phyloP scores from a whole-genome alignment of 2,329 filamentous ascomycete species.

The Hypoxylon sp. region DNA sequence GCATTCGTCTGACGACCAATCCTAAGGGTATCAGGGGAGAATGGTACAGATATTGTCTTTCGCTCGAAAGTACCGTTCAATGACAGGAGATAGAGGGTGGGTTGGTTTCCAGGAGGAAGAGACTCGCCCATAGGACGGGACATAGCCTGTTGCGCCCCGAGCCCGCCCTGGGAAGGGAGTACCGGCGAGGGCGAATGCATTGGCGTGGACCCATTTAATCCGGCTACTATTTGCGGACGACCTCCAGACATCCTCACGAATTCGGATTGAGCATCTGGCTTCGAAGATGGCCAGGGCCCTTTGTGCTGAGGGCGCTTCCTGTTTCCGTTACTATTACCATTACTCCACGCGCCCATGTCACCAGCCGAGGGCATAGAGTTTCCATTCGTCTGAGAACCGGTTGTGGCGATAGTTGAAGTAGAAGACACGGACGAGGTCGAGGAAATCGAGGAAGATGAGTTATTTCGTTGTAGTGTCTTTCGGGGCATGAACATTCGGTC shows the following conservation, averaged over 20 bases:
- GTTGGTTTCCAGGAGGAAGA: constrained; percentile 70
- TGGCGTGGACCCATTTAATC: constrained; percentile 54
- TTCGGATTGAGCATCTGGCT: constrained; percentile 58
- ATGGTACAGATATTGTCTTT: constrained; percentile 94
- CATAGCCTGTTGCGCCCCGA: constrained; percentile 55
- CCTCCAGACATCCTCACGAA: constrained; percentile 53
- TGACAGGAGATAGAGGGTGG: constrained; percentile 85
- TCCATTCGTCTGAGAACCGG: constrained; percentile 68
- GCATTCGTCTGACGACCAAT: constrained; percentile 98
- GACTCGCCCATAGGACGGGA: constrained; percentile 74
- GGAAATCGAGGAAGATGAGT: constrained; percentile 89
- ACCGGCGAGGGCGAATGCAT: constrained; percentile 52
- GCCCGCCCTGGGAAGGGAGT: constrained; percentile 50
- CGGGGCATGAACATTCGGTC: constrained; percentile 90
- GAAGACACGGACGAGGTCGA: constrained; percentile 68
- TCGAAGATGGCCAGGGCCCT: constrained; percentile 58
- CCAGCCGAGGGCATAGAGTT: constrained; percentile 57
- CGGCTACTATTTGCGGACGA: constrained; percentile 52
- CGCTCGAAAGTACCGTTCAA: constrained; percentile 97
- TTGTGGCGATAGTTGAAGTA: constrained; percentile 69
- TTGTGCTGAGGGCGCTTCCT: constrained; percentile 63
- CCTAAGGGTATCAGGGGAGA: constrained; percentile 89
- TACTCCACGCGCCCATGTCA: constrained; percentile 62
- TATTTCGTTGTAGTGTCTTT: constrained; percentile 85
- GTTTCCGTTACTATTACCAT: constrained; percentile 54